These are phyloP conservation scores for Lyophyllum semitale DNA, from an alignment of 768 basidiomycete species.

Conservation along the genomic window DNA sequence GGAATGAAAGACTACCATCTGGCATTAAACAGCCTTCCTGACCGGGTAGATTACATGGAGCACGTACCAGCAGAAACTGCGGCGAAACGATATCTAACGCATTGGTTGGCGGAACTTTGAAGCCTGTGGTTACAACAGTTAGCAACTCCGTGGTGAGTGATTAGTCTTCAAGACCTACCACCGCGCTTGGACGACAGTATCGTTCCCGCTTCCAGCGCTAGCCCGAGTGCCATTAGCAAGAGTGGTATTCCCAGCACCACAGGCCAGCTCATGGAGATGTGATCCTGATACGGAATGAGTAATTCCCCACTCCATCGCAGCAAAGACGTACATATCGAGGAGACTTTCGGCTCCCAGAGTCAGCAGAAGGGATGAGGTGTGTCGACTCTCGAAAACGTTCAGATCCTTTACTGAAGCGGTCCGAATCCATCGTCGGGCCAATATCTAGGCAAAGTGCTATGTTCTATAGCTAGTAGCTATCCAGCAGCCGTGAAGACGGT, in stretches of 20 bases:
- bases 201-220: slow-evolving; percentile 49
- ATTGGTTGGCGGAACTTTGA: slow-evolving; percentile 49
- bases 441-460: no score
- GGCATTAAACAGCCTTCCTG: not conserved
- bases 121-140: slow-evolving; percentile 42
- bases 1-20: slow-evolving; percentile 60
- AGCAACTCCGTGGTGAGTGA: not conserved
- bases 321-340: slow-evolving; percentile 46
- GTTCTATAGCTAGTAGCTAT: not conserved
- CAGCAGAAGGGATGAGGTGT: slow-evolving; percentile 51
- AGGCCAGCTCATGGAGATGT: slow-evolving; percentile 33
- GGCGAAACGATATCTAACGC: slow-evolving; percentile 50
- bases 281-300: slow-evolving; percentile 25
- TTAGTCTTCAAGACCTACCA: slow-evolving; percentile 33
- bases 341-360: slow-evolving; percentile 31
- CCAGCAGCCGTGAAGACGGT: not conserved
- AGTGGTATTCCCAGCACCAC: slow-evolving; percentile 40
- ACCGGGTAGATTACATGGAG: not conserved
- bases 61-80: slow-evolving; percentile 44
- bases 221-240: slow-evolving; percentile 46
- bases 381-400: slow-evolving; percentile 45
- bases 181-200: slow-evolving; percentile 40
- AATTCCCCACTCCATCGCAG: not conserved
- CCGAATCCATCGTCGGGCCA: slow-evolving; percentile 5
- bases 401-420: slow-evolving; percentile 17